Evolutionary conservation across 768 basidiomycete species (phyloP), one percentile per base, ranked within the genome.

Genomic region (Trametes villosa): DNA sequence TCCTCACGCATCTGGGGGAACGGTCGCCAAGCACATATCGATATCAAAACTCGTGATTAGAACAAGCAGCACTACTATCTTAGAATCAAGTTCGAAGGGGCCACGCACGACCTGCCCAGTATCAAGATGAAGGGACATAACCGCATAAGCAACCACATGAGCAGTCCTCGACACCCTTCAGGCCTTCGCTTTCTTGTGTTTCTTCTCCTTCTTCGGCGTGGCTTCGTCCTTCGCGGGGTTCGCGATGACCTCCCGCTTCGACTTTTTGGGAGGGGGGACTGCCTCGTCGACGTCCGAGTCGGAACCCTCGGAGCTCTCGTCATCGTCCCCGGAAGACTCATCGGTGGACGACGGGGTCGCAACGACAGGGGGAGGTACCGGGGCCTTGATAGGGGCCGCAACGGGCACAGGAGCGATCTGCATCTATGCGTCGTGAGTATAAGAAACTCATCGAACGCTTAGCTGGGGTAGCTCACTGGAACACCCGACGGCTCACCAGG

Each of bases 401-500:
- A 56, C 60, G 26, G 58, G 53, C 13, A 42, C 38, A 11, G 65
- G 27, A 20, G 47, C 45, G 20, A 53, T 27, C 62, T 56, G 30
- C 6, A 30, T 30, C 49, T 34, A 4, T 15, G 18, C 17, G 5
- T 22, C 7, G 53, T 53, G 46, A 62, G 50, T 45, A 15, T 38
- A 18, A 44, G n/a, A 24, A 9, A n/a, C 11, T 4, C 17, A 29
- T 40, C 48, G 17, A 15, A 29, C 9, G 36, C 11, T 11, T 17
- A 8, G n/a, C 12, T 4, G 26, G 18, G 41, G 18, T 3, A 24
- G 31, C 57, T 49, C 22, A 64, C 63, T 4, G 77, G 81, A 22
- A 79, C 79, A 12, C 71, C 70, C 27, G 81, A 77, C 41, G 76
- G 77, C 41, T 79, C 79, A 29, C 77, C 81, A 53, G 79, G 78